These are phyloP conservation scores for Globisporangium irregulare DNA, from an alignment of 352 stramenopile species.

Conservation along the genomic window DNA sequence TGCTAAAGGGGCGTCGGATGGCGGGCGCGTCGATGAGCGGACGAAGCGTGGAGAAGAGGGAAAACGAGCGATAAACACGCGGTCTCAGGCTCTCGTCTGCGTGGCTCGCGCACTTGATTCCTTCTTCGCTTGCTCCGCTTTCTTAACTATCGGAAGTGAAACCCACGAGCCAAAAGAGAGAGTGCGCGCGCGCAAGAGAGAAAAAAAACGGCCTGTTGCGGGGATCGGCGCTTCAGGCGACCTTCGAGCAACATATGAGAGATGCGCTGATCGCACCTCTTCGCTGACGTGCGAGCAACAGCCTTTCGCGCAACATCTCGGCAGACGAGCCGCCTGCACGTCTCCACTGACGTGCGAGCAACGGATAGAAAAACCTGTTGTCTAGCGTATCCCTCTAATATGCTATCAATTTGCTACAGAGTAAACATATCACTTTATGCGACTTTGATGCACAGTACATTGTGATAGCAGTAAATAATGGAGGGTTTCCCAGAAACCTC, in stretches of 20 bases:
- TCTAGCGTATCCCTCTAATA: neutral
- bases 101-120: conserved; percentile 7
- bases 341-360: neutral
- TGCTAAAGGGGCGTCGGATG: neutral
- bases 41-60: neutral
- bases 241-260: conserved; percentile 17
- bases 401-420: neutral
- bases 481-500: neutral
- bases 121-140: neutral
- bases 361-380: neutral
- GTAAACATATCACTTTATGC: neutral
- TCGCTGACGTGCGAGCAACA: neutral
- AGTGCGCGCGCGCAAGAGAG: neutral
- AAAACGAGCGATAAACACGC: neutral
- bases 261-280: neutral
- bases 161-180: conserved; percentile 3
- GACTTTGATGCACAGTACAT: neutral
- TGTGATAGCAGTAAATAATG: neutral
- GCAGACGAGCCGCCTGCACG: neutral
- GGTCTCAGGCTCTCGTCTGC: neutral
- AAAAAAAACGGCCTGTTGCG: conserved; percentile 16
- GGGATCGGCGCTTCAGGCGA: conserved; percentile 15
- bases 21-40: neutral
- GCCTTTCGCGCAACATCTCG: conserved; percentile 20
- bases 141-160: conserved; percentile 8